Conservation (phyloP, 2,329 filamentous ascomycete genomes). For the Diaporthe vaccinii region DNA sequence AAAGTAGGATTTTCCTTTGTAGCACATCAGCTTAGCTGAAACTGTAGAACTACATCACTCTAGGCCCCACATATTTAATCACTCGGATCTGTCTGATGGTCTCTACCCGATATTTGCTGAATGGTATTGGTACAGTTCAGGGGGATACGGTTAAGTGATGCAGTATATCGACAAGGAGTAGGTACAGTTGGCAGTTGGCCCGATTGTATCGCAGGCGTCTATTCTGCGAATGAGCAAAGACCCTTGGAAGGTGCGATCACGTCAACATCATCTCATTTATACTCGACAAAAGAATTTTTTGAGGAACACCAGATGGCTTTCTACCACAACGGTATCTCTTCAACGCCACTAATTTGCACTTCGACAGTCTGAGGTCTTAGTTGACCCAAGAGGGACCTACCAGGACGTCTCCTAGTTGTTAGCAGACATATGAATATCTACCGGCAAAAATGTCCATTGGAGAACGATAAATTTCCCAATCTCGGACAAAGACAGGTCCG, state of each 20-base stretch:
- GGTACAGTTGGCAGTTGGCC: not conserved
- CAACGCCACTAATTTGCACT: not conserved
- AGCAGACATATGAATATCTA: not conserved
- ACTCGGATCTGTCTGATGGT: not conserved
- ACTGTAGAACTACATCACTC: not conserved
- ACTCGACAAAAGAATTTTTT: not conserved
- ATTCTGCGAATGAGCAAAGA: no score
- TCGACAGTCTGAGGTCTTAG: not conserved
- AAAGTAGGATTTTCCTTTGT: not conserved
- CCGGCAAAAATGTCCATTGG: not conserved
- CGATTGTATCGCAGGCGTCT: not conserved
- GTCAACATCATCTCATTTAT: not conserved
- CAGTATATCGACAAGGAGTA: not conserved
- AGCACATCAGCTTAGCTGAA: not conserved
- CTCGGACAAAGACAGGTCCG: not conserved
- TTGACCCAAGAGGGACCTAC: not conserved
- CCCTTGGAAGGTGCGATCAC: no score
- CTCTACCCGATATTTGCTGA: not conserved
- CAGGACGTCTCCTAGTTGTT: not conserved
- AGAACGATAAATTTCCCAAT: not conserved
- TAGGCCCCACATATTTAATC: not conserved
- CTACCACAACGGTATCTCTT: not conserved
- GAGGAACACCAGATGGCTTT: not conserved
- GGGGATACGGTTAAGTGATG: not conserved
- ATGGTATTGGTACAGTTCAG: not conserved